Evolutionary conservation across 1,139 yeast genomes (phyloP), one percentile per base, ranked within the genome.

Genomic region (Saccharomyces hybrid): DNA sequence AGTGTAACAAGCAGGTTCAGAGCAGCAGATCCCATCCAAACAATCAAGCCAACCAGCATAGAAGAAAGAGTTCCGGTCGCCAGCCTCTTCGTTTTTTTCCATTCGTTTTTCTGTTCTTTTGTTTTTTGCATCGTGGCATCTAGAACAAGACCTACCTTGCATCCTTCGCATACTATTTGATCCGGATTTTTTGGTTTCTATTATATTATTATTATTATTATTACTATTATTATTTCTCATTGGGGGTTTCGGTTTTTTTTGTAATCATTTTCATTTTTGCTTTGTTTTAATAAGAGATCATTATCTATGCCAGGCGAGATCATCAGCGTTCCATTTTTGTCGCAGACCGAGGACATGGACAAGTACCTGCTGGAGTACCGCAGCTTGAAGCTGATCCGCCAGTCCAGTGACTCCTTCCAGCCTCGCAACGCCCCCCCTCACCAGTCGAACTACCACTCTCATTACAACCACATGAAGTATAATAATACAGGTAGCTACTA

Each of bases 301-400:
- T 34, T 14, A 1, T 44, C 60, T 7, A 69, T 69, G 72, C 69
- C 70, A 21, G 69, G 68, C 47, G 55, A 60, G 54, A 61, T 67
- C 19, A 60, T 61, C 19, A 62, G 64, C 54, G 59, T 65, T 31
- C 67, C 73, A 28, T 70, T 68, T 58, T 58, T 67, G 27, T 65
- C 71, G 14, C 73, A 70, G 56, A 52, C 62, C 26, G 73, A 70
- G 52, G 72, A 70, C 56, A 64, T 70, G 62, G 67, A 68, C 29
- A 66, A 60, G 49, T 67, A 67, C 51, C 49, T 68, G 31, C 28
- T 56, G 26, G 66, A 68, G 34, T 67, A 66, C 52, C 62, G 63
- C 42, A 60, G 58, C 26, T 48, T 63, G 49, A 66, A 64, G 52
- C 38, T 55, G 51, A 53, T 56, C 49, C 59, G 62, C 21, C 59